Conservation (phyloP, 768 basidiomycete genomes). For the Boletus coccyginus region DNA sequence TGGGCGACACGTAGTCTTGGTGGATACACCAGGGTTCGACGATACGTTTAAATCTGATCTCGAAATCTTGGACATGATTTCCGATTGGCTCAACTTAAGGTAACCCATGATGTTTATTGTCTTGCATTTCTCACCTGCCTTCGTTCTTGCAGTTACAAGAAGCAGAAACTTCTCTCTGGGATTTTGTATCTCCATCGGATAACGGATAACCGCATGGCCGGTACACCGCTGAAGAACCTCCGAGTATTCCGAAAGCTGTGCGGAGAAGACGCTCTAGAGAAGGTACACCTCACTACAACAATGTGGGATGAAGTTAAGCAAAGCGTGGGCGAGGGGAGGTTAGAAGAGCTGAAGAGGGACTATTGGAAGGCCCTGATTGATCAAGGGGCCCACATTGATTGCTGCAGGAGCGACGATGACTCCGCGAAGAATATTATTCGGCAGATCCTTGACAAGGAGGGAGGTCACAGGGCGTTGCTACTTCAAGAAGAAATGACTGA, state of each 20-base stretch:
- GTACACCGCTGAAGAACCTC: slow-evolving; percentile 32
- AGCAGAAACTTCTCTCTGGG: slow-evolving; percentile 25
- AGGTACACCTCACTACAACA: slow-evolving; percentile 37
- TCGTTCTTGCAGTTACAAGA: slow-evolving; percentile 4
- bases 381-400: slow-evolving; percentile 7
- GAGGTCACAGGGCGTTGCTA: not conserved
- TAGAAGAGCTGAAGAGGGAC: slow-evolving; percentile 2
- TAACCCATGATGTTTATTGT: not conserved
- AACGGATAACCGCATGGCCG: slow-evolving; percentile 37
- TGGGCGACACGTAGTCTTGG: slow-evolving; percentile 11
- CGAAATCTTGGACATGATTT: slow-evolving; percentile 9
- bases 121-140: not conserved
- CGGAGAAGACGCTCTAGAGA: slow-evolving; percentile 27
- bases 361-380: slow-evolving; percentile 10
- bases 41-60: slow-evolving; percentile 16
- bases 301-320: slow-evolving; percentile 37
- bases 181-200: slow-evolving; percentile 42
- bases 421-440: slow-evolving; percentile 9
- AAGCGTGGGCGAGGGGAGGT: slow-evolving; percentile 16
- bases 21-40: slow-evolving; percentile 27
- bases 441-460: not conserved
- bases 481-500: slow-evolving; percentile 10
- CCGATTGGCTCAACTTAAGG: slow-evolving; percentile 14
- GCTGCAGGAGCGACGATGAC: slow-evolving; percentile 7
- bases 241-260: slow-evolving; percentile 31